These are phyloP conservation scores for Eimeria tenella DNA, from an alignment of 169 alveolate genomes.

Conservation along the genomic window DNA sequence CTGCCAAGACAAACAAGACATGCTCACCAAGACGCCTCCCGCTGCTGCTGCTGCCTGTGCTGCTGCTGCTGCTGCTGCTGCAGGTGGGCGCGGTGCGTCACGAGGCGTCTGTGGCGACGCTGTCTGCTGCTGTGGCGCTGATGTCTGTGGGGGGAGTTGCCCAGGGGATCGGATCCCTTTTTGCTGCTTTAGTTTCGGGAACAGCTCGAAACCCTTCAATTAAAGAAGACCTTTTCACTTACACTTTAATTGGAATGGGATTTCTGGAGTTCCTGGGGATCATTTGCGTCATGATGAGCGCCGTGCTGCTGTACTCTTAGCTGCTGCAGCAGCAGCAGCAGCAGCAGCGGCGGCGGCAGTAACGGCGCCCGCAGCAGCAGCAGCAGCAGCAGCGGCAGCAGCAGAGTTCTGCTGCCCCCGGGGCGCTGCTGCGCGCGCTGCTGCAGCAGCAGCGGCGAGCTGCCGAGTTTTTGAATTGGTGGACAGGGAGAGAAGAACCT, in stretches of 20 bases:
- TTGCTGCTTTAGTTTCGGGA: conserved; percentile 93
- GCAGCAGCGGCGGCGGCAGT: neutral
- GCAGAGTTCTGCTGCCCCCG: too few relatives aligned
- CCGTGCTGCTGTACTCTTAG: conserved; percentile 90
- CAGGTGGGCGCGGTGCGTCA: conserved; percentile 52
- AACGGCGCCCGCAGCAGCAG: neutral
- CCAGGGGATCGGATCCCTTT: conserved; percentile 94
- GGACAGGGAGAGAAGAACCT: too few relatives aligned
- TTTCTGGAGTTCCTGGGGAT: conserved; percentile 93
- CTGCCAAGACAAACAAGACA: too few relatives aligned
- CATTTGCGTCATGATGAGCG: conserved; percentile 92
- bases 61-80: neutral
- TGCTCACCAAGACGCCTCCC: neutral
- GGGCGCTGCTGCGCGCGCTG: too few relatives aligned
- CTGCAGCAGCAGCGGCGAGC: too few relatives aligned
- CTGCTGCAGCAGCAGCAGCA: neutral
- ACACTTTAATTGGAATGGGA: conserved; percentile 95
- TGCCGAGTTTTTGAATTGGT: too few relatives aligned
- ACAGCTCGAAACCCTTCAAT: conserved; percentile 93
- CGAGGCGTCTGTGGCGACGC: conserved; percentile 80
- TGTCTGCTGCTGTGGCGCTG: conserved; percentile 83
- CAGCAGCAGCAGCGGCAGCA: too few relatives aligned
- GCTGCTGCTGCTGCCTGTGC: neutral
- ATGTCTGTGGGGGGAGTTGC: conserved; percentile 87
- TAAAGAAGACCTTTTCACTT: conserved; percentile 92